phyloP scores from a whole-genome alignment of 805 yeast species.

The Candida dajiaensis region DNA sequence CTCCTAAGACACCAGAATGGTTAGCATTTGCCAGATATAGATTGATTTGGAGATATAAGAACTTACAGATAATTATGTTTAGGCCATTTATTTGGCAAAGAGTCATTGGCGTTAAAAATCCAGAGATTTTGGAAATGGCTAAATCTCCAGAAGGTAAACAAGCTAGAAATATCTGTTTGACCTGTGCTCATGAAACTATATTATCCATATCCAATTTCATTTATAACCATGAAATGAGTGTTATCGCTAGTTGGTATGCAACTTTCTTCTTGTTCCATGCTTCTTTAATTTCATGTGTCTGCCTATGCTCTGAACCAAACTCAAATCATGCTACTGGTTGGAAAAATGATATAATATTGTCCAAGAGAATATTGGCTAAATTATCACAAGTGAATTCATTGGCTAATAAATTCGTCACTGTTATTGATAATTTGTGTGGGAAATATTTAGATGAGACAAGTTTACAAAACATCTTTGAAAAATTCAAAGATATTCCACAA shows the following conservation, averaged over 20 bases:
- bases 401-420: slow-evolving; percentile 39
- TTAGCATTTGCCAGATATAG: slow-evolving; percentile 46
- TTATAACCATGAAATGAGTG: slow-evolving; percentile 31
- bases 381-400: slow-evolving; percentile 38
- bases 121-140: slow-evolving; percentile 26
- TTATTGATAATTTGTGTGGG: slow-evolving; percentile 38
- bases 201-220: slow-evolving; percentile 38
- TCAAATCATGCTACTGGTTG: slow-evolving; percentile 39
- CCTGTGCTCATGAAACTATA: slow-evolving; percentile 48
- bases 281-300: slow-evolving; percentile 49
- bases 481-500: neutral
- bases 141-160: slow-evolving; percentile 38
- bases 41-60: slow-evolving; percentile 53
- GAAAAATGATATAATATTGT: slow-evolving; percentile 36
- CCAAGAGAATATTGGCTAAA: slow-evolving; percentile 33
- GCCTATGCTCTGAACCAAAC: slow-evolving; percentile 44
- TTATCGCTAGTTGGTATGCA: slow-evolving; percentile 56
- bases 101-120: slow-evolving; percentile 33
- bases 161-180: slow-evolving; percentile 45
- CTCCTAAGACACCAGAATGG: slow-evolving; percentile 39
- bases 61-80: slow-evolving; percentile 47
- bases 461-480: slow-evolving; percentile 3
- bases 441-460: slow-evolving; percentile 20
- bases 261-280: slow-evolving; percentile 62
- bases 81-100: slow-evolving; percentile 54